Base-by-base conservation (phyloP, 768 basidiomycete species). In the Sporobolomyces pararoseus region DNA sequence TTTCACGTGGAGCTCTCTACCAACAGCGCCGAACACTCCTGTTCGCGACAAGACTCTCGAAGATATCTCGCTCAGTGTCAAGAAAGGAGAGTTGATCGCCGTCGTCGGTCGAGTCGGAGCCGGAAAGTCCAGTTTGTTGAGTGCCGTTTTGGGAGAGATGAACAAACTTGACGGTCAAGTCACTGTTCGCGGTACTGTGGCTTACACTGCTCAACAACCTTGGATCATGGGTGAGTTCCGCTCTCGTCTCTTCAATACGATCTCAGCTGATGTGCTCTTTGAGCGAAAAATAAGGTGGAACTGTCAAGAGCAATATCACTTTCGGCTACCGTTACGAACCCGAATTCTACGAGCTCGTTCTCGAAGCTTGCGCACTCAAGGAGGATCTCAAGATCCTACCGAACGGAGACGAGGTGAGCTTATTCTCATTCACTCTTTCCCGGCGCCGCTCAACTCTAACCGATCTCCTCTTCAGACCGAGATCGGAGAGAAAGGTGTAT, bases 261-360 rank as follows among this genome's bases (percentile, higher is more conserved):
- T 39, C n/a, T 3, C 17, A n/a, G 31, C 23, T 39, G 37, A 55
- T 17, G 12, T 50, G 25, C 19, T 0, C 32, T 23, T 7, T 75
- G 6, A 25, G 23, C 37, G 52, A n/a, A 17, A 31, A 13, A 42
- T 42, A 16, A 6, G 89, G 88, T 89, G 91, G 90, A 0, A 87
- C 89, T 3, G 85, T 97, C 58, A 85, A 88, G 44, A 90, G 92
- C 50, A 98, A 98, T 76, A 97, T 98, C 69, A 77, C 90, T 39
- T 97, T 98, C 80, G 91, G 88, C 14, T 89, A 94, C 79, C 84
- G 87, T 74, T 96, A 88, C 70, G 92, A 97, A 60, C 87, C 89
- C 70, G 83, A 82, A 0, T 95, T 91, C 74, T 95, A 94, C 75
- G 84, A 89, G 63, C 77, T 87, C 21, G 91, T 93, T 7, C 79